Evolutionary conservation across 257 asterid genomes (phyloP).

Genomic region (Thymus mandschuricus): DNA sequence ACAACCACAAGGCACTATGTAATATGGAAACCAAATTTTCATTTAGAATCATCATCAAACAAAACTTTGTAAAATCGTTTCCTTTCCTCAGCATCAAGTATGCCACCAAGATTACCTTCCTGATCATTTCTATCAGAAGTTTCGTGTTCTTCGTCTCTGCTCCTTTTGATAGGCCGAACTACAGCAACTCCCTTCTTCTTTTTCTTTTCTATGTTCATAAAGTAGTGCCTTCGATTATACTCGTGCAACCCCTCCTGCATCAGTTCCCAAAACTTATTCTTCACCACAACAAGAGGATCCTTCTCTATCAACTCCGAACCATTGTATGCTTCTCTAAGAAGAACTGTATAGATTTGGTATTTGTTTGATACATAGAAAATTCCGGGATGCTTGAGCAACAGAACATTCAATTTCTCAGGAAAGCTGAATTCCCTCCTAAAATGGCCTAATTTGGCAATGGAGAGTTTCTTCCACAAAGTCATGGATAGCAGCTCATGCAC

Average conservation of each 20-base stretch:
- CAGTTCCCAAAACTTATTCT: slow-evolving; percentile 85
- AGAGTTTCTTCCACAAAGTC: slow-evolving; percentile 83
- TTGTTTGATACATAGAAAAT: slow-evolving; percentile 79
- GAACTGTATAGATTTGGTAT: slow-evolving; percentile 71
- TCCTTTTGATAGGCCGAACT: slow-evolving; percentile 40
- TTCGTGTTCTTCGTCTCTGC: slow-evolving; percentile 27
- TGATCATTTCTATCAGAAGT: slow-evolving; percentile 38
- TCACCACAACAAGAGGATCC: slow-evolving; percentile 81
- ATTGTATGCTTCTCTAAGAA: slow-evolving; percentile 77
- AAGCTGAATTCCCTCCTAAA: slow-evolving; percentile 76
- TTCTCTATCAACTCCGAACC: slow-evolving; percentile 73
- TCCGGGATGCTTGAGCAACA: slow-evolving; percentile 86
- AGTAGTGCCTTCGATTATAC: slow-evolving; percentile 67
- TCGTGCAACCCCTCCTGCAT: slow-evolving; percentile 94
- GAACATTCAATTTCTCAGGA: slow-evolving; percentile 68
- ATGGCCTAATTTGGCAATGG: slow-evolving; percentile 70
- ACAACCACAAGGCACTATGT: not conserved
- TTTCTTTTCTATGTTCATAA: slow-evolving; percentile 75
- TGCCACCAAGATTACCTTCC: slow-evolving; percentile 77
- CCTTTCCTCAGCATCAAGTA: slow-evolving; percentile 87
- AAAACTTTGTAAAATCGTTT: slow-evolving; percentile 75
- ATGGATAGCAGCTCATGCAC: slow-evolving; percentile 81
- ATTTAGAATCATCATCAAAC: slow-evolving; percentile 62
- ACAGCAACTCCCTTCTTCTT: slow-evolving; percentile 54
- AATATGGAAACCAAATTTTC: slow-evolving; percentile 18